Base-by-base conservation (phyloP, 345 rosid genomes). In the Hibiscus syriacus region DNA sequence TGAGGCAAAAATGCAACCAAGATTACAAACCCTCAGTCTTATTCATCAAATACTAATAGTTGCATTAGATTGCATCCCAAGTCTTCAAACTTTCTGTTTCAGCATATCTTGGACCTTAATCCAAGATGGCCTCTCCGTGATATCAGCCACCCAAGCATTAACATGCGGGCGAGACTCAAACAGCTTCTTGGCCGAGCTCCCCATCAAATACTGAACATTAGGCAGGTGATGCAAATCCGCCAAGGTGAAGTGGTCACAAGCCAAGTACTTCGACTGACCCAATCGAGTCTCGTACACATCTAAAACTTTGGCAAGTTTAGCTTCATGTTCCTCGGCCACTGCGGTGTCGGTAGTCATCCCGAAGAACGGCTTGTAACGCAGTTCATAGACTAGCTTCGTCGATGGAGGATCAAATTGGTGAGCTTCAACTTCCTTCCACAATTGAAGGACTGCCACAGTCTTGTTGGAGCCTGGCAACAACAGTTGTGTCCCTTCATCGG, bases 161-260 rank as follows among this genome's bases (percentile, higher is more conserved):
- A 85, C 88, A 45, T 32, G 81, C 16, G 87, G 85, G 63, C 78
- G 84, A n/a, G 75, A 67, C 16, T 77, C 80, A 46, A 80, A 79
- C 65, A 80, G 72, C 74, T 79, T 80, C 72, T 80, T 80, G 59
- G 70, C 32, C 6, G 67, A 85, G 5, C 88, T 85, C 52, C 27
- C 70, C 73, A 82, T 50, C 78, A 89, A 55, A 53, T 23, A 62
- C 4, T 60, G 76, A 10, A 84, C 29, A 72, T 12, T 76, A 0
- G 96, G 96, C 34, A 89, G 73, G 74, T 92, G 93, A 78, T 92
- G 92, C 69, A 92, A 76, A 79, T 92, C 92, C 0, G 83, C 90
- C 72, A 89, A 75, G 67, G 87, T 82, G 76, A 83, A 92, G 74
- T 74, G 53, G 25, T 85, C 86, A 34, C 87, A 70, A 6, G 80